A percentile compares a stretch with the other conserved stretches of the same genome.
Conservation (phyloP, 169 alveolate species). For the Plasmodium sp. region DNA sequence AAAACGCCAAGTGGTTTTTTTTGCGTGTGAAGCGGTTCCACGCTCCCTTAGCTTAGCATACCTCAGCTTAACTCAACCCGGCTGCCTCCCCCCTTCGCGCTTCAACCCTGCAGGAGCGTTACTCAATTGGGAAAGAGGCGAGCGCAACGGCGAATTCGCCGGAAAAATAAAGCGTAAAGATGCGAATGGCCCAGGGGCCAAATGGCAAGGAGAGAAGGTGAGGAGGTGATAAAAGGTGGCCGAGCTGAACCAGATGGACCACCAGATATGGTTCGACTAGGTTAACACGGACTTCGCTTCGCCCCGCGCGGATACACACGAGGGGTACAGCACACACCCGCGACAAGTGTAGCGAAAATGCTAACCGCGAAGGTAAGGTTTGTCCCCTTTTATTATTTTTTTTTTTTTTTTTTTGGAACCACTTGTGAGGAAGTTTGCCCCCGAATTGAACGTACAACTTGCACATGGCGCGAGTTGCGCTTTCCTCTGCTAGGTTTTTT, state of each 20-base stretch:
- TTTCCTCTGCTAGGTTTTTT: background rate
- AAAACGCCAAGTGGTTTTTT: background rate
- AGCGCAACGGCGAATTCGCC: background rate
- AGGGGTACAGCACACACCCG: background rate
- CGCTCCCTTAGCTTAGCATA: background rate
- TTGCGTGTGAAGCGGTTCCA: background rate
- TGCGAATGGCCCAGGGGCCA: background rate
- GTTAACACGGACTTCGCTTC: background rate
- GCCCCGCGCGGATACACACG: background rate
- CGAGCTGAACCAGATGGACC: background rate
- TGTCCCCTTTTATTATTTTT: background rate
- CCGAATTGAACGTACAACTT: background rate
- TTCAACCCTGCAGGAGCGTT: background rate
- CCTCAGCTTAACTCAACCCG: background rate
- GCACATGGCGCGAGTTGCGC: background rate
- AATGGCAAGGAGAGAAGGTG: background rate
- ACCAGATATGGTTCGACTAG: background rate
- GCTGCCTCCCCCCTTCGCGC: background rate
- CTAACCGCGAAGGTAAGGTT: background rate
- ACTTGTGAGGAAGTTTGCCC: background rate
- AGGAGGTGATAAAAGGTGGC: background rate
- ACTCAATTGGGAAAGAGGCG: background rate
- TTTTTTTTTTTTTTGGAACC: background rate
- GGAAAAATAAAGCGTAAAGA: background rate
- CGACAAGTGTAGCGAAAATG: background rate